A percentile compares a stretch with the other conserved stretches of the same genome.
Conservation (phyloP, 1,284 basidiomycete genomes). For the Leucoagaricus sp. region DNA sequence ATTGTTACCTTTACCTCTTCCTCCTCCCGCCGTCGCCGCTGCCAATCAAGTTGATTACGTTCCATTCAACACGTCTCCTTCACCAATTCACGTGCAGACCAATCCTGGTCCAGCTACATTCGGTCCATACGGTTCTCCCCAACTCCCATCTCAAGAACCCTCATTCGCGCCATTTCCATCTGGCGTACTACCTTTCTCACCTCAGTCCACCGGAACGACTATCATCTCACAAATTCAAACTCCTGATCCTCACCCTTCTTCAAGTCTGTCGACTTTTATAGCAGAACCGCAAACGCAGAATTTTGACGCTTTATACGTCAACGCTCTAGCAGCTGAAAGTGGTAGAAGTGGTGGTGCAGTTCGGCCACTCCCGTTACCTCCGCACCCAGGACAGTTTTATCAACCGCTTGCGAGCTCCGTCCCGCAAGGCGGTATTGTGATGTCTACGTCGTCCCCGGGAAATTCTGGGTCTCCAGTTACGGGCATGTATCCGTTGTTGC, state of each 20-base stretch:
- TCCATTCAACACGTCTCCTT: no score
- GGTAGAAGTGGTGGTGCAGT: no score
- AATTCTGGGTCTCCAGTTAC: no score
- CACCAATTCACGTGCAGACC: no score
- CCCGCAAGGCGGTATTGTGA: neutral
- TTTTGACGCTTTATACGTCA: no score
- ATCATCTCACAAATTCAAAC: neutral
- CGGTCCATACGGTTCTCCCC: neutral
- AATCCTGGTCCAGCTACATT: neutral
- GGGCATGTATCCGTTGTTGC: neutral
- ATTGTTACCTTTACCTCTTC: conserved; percentile 27
- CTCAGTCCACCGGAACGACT: neutral
- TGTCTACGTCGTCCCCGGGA: neutral
- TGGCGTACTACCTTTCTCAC: no score
- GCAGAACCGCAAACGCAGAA: neutral
- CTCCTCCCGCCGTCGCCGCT: no score
- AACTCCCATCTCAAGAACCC: neutral
- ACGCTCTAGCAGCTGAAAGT: no score
- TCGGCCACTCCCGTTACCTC: no score
- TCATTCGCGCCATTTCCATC: neutral
- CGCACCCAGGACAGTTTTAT: conserved; percentile 4
- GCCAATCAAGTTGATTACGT: no score
- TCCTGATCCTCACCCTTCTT: neutral
- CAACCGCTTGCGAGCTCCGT: neutral
- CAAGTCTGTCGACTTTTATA: neutral